Evolutionary conservation across 2,329 filamentous ascomycete species (phyloP).

Genomic region (Microcyclospora pomicola): DNA sequence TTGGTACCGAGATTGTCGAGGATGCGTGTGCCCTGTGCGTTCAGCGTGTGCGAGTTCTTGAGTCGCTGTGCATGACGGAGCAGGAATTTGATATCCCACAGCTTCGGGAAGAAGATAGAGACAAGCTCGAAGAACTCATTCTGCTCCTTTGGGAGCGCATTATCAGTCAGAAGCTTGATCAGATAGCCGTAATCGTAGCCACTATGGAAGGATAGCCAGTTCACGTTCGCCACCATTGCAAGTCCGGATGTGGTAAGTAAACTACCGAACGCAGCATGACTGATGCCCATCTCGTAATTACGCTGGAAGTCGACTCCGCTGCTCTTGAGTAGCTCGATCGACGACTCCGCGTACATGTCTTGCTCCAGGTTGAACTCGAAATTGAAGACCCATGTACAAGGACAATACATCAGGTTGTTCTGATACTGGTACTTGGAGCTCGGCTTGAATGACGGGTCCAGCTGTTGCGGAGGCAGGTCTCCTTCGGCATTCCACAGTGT

Average conservation of each 20-base stretch:
- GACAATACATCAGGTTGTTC: slow-evolving; percentile 41
- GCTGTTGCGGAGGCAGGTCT: slow-evolving; percentile 64
- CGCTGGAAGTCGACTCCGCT: slow-evolving; percentile 85
- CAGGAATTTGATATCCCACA: slow-evolving; percentile 94
- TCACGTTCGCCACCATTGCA: slow-evolving; percentile 72
- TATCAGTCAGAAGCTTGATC: slow-evolving; percentile 79
- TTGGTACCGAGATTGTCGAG: slow-evolving; percentile 79
- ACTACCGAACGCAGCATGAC: slow-evolving; percentile 76
- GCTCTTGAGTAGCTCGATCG: slow-evolving; percentile 77
- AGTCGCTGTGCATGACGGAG: slow-evolving; percentile 68
- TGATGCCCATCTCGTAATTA: slow-evolving; percentile 78
- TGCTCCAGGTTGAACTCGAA: slow-evolving; percentile 89
- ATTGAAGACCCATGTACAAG: slow-evolving; percentile 97
- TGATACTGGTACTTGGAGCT: slow-evolving; percentile 28
- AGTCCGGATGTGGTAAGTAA: slow-evolving; percentile 85
- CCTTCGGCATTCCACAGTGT: slow-evolving; percentile 86
- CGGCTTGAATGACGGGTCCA: slow-evolving; percentile 35
- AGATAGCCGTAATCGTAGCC: slow-evolving; percentile 98
- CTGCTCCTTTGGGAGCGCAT: slow-evolving; percentile 75
- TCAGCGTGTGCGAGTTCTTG: slow-evolving; percentile 28
- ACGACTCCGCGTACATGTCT: slow-evolving; percentile 96
- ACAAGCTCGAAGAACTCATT: slow-evolving; percentile 78
- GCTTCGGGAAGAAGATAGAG: slow-evolving; percentile 80
- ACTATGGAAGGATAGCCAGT: slow-evolving; percentile 96
- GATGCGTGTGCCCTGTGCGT: slow-evolving; percentile 55